A percentile compares a stretch with the other conserved stretches of the same genome.
phyloP scores from a whole-genome alignment of 1,139 yeast genomes.

The Meyerozyma smithsonii region DNA sequence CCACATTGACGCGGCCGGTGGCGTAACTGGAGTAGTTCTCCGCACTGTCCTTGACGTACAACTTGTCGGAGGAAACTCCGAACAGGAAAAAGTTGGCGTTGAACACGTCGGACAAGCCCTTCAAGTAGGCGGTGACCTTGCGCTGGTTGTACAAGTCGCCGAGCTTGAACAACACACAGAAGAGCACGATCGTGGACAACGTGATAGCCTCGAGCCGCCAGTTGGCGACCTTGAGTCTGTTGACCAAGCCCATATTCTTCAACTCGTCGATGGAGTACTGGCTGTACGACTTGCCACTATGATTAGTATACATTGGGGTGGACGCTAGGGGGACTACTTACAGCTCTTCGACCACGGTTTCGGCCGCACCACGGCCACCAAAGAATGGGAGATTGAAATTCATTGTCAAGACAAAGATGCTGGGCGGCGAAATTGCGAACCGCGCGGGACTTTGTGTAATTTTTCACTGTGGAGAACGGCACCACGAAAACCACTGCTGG shows the following conservation, averaged over 20 bases:
- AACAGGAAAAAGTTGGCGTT: conserved; percentile 72
- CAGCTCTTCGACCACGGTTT: conserved; percentile 1
- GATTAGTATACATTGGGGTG: conserved; percentile 15
- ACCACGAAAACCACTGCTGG: no score
- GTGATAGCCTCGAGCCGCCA: conserved; percentile 74
- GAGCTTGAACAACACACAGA: conserved; percentile 43
- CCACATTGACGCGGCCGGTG: conserved; percentile 79
- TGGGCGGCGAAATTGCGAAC: neutral
- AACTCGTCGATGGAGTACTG: conserved; percentile 49
- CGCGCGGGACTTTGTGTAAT: neutral
- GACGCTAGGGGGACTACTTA: conserved; percentile 11
- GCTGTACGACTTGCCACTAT: conserved; percentile 20
- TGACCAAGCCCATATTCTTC: conserved; percentile 40
- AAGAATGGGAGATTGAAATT: conserved; percentile 2
- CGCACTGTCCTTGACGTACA: conserved; percentile 63
- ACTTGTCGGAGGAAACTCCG: conserved; percentile 54
- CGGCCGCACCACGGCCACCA: neutral
- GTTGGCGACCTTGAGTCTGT: conserved; percentile 52
- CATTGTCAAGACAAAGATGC: neutral
- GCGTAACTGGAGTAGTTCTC: conserved; percentile 77
- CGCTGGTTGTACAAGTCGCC: conserved; percentile 59
- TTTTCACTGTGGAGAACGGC: conserved; percentile 1
- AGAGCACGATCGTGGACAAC: conserved; percentile 42
- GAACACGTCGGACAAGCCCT: conserved; percentile 43
- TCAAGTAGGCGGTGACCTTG: conserved; percentile 48